These are phyloP conservation scores for Sodiomyces alkalinus DNA, from an alignment of 2,329 filamentous ascomycete species.

Conservation along the genomic window DNA sequence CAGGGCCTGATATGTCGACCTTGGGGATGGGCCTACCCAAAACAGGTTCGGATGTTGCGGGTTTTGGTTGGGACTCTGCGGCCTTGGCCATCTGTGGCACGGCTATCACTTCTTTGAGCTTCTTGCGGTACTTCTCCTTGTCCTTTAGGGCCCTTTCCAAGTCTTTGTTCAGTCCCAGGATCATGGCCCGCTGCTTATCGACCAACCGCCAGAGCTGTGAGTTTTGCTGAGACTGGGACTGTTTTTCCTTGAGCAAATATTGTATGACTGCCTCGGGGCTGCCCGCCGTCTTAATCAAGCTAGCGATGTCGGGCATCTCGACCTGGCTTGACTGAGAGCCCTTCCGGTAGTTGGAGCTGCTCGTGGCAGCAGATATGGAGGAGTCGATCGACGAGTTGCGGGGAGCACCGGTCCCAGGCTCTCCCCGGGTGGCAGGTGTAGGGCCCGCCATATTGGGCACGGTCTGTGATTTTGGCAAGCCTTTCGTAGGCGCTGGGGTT, in stretches of 20 bases:
- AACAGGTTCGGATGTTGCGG: conserved; percentile 5
- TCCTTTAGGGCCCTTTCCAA: conserved; percentile 82
- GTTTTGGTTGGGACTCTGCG: conserved; percentile 8
- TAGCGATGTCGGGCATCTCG: conserved; percentile 67
- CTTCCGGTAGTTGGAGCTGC: conserved; percentile 33
- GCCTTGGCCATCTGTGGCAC: conserved; percentile 18
- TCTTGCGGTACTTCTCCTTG: conserved; percentile 85
- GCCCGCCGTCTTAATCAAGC: conserved; percentile 69
- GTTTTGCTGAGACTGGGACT: conserved; percentile 78
- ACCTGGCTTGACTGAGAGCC: conserved; percentile 42
- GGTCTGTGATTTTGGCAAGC: conserved; percentile 20
- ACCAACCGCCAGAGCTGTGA: conserved; percentile 87
- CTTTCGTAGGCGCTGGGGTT: conserved; percentile 26
- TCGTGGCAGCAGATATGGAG: conserved; percentile 62
- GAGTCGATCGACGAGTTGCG: conserved; percentile 88
- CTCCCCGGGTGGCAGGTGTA: conserved; percentile 23
- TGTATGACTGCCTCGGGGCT: conserved; percentile 81
- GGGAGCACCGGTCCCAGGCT: conserved; percentile 27
- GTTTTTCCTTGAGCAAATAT: conserved; percentile 81
- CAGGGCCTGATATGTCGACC: conserved; percentile 14
- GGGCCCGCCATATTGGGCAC: conserved; percentile 30
- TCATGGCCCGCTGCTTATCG: conserved; percentile 90
- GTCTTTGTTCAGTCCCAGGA: conserved; percentile 87
- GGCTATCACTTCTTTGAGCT: conserved; percentile 60
- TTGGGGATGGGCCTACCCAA: conserved; percentile 10